Evolutionary conservation across 352 stramenopile species (phyloP), one percentile per base, ranked within the genome.

Genomic region (Globisporangium sylvaticum): DNA sequence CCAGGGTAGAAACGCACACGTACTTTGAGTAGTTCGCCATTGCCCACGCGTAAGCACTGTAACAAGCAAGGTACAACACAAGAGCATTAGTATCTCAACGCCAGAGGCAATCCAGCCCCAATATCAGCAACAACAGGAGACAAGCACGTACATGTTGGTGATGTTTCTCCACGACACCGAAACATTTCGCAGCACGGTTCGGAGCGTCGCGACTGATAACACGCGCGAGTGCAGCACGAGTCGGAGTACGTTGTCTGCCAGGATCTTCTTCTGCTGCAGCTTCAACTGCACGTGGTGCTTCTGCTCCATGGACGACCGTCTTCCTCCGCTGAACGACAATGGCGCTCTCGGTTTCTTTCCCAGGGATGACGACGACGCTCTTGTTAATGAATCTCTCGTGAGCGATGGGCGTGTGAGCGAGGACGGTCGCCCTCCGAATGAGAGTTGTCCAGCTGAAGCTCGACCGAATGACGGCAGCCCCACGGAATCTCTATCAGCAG

Each of bases 11-110:
- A 18, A 9, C 31, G 10, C n/a, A 53, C 50, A 52, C 78, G 34
- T 69, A 90, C 81, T 75, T 79, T n/a, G 69, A 66, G 57, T 81
- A 88, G 55, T 88, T 76, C 14, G 78, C 79, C 37, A 83, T 72
- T 34, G 64, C 64, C 80, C 81, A 90, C 31, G 81, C 80, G 46
- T 81, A 83, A 14, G 73, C 74, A 27, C 81, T 89, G 55, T 2
- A 62, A 29, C 9, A 69, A 27, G 31, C 25, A 64, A 22, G 25
- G 67, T 31, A 66, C 48, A 4, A 50, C 37, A 34, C 37, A 42
- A 39, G 54, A 8, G 31, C 54, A 65, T 42, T 53, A 32, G 14
- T 15, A 27, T 1, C n/a, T 24, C 18, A 27, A 46, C 8, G 3
- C 27, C 37, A 29, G 4, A 2, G 20, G 18, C 14, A 1, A 46